These are phyloP conservation scores for Ogataea pini DNA, from an alignment of 805 yeast species.

Conservation along the genomic window DNA sequence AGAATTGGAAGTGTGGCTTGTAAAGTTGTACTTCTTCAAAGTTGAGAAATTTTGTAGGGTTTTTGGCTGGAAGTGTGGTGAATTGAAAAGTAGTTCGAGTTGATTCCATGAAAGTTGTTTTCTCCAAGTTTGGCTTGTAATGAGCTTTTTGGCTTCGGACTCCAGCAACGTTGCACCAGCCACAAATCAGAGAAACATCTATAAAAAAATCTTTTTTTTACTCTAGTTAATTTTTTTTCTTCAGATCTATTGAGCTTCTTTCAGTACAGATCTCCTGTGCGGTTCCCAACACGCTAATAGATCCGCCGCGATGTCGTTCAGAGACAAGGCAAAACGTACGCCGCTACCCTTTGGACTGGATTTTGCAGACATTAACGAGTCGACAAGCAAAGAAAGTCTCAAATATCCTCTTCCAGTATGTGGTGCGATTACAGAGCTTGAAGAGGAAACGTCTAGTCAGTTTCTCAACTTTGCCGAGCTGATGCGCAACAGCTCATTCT, in stretches of 20 bases:
- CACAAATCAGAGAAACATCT: not conserved
- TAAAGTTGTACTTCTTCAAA: too few species aligned
- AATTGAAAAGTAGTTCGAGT: too few species aligned
- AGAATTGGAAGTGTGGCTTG: too few species aligned
- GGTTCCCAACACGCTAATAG: not conserved
- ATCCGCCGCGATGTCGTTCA: constrained; percentile 50
- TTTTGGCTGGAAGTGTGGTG: too few species aligned
- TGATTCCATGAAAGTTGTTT: too few species aligned
- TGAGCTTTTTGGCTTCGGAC: not conserved
- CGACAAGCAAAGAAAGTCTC: constrained; percentile 35
- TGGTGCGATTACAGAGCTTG: constrained; percentile 54
- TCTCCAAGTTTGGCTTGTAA: too few species aligned
- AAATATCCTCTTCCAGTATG: constrained; percentile 62
- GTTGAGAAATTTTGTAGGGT: too few species aligned
- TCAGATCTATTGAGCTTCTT: not conserved
- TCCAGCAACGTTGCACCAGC: not conserved
- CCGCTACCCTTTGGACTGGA: constrained; percentile 73
- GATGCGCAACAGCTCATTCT: constrained; percentile 68
- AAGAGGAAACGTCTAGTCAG: constrained; percentile 53
- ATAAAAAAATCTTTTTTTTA: not conserved
- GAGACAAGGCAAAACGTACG: constrained; percentile 46
- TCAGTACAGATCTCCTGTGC: too few species aligned
- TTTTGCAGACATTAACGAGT: constrained; percentile 55
- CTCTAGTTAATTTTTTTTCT: not conserved
- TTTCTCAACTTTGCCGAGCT: constrained; percentile 53